Evolutionary conservation across 805 yeast genomes (phyloP).

Genomic region (Candida insectorum): DNA sequence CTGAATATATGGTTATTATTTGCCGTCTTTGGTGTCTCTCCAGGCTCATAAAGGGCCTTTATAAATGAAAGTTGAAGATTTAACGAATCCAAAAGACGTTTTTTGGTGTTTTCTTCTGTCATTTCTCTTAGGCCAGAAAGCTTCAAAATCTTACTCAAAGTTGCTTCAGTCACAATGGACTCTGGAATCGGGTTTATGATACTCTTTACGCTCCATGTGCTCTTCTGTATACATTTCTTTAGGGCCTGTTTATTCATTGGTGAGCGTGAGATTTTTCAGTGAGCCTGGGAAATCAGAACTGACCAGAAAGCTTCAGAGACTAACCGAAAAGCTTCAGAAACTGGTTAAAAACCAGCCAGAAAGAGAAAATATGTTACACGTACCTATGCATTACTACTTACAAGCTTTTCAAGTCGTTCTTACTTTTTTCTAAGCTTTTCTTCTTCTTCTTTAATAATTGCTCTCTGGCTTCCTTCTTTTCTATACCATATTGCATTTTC

Average conservation of each 20-base stretch:
- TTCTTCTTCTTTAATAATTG: constrained; percentile 67
- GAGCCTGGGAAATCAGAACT: too few relatives aligned
- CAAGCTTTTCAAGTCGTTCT: constrained; percentile 32
- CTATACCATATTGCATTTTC: constrained; percentile 90
- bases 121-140: constrained; percentile 32
- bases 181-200: constrained; percentile 8
- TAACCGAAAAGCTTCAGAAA: too few relatives aligned
- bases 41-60: constrained; percentile 24
- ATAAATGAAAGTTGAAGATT: constrained; percentile 36
- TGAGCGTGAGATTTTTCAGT: too few relatives aligned
- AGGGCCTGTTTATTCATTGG: too few relatives aligned
- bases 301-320: too few relatives aligned
- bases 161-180: constrained; percentile 3
- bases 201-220: constrained; percentile 16
- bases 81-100: constrained; percentile 23
- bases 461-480: constrained; percentile 74
- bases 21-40: constrained; percentile 9
- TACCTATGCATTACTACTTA: too few relatives aligned
- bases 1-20: constrained; percentile 27
- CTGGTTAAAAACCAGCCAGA: too few relatives aligned
- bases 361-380: too few relatives aligned
- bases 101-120: constrained; percentile 16
- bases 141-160: constrained; percentile 23
- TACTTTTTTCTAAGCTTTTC: constrained; percentile 65
- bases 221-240: background rate